Evolutionary conservation across 2,329 filamentous ascomycete species (phyloP).

Genomic region (Xylaria hypoxylon): DNA sequence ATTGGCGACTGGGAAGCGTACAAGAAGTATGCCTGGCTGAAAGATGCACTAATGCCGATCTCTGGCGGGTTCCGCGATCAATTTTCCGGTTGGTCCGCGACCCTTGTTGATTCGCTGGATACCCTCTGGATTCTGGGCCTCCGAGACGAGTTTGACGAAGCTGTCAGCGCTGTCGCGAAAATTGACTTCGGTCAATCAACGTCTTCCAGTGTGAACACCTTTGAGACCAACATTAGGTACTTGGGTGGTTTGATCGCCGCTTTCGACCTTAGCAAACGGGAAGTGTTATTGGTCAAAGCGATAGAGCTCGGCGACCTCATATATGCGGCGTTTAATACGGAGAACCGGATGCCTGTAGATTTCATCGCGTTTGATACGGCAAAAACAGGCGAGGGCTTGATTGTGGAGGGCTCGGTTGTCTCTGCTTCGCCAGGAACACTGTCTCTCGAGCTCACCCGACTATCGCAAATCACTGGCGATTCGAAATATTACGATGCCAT

Average conservation of each 20-base stretch:
- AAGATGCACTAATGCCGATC: conserved; percentile 61
- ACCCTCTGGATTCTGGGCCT: conserved; percentile 64
- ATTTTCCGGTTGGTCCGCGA: conserved; percentile 65
- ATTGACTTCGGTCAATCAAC: conserved; percentile 61
- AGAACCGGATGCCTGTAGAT: conserved; percentile 60
- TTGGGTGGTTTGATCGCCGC: conserved; percentile 57
- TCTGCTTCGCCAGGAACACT: conserved; percentile 70
- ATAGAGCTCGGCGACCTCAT: conserved; percentile 60
- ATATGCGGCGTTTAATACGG: conserved; percentile 60
- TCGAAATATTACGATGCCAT: conserved; percentile 80
- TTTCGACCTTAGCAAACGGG: conserved; percentile 55
- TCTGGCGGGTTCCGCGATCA: conserved; percentile 56
- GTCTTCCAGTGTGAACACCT: conserved; percentile 53
- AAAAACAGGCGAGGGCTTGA: conserved; percentile 52
- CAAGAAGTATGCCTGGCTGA: conserved; percentile 60
- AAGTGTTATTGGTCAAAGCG: conserved; percentile 57
- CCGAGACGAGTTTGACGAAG: conserved; percentile 61
- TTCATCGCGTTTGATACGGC: conserved; percentile 59
- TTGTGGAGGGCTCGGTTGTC: conserved; percentile 54
- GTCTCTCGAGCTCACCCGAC: conserved; percentile 77
- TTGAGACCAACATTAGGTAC: conserved; percentile 61
- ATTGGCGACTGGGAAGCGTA: conserved; percentile 58
- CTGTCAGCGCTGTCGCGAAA: conserved; percentile 56
- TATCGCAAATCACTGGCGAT: conserved; percentile 79
- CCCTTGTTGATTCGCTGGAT: conserved; percentile 64